phyloP scores from a whole-genome alignment of 805 yeast species.

The Lipomyces lipofer region DNA sequence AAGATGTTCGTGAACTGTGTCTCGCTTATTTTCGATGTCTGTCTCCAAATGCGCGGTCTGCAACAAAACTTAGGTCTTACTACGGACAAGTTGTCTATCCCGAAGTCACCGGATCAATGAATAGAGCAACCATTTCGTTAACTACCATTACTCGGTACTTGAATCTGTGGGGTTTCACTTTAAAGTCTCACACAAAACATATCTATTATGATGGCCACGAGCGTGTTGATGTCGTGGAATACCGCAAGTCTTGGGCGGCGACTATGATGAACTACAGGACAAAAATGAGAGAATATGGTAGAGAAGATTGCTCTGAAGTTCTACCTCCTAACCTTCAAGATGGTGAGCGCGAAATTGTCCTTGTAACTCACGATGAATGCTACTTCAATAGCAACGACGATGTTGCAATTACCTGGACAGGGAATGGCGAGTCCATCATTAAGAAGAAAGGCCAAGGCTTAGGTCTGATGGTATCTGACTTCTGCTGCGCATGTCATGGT shows the following conservation, averaged over 20 bases:
- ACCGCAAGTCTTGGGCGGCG: background rate
- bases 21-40: background rate
- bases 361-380: background rate
- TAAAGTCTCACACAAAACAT: background rate
- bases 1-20: background rate
- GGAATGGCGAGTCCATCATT: background rate
- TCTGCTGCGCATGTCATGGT: background rate
- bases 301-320: background rate
- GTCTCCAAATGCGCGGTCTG: background rate
- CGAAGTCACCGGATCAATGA: background rate
- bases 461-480: background rate
- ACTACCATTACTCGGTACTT: background rate
- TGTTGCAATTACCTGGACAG: background rate
- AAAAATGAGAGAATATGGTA: background rate
- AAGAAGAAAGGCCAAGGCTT: background rate
- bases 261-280: background rate
- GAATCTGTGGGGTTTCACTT: background rate
- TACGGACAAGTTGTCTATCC: background rate
- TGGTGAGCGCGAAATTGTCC: background rate
- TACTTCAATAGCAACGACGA: background rate
- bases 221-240: background rate
- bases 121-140: background rate
- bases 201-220: background rate
- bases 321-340: background rate
- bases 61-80: background rate